Evolutionary conservation across 2,329 filamentous ascomycete species (phyloP), one percentile per base, ranked within the genome.

Genomic region (Zymoseptoria passerinii): DNA sequence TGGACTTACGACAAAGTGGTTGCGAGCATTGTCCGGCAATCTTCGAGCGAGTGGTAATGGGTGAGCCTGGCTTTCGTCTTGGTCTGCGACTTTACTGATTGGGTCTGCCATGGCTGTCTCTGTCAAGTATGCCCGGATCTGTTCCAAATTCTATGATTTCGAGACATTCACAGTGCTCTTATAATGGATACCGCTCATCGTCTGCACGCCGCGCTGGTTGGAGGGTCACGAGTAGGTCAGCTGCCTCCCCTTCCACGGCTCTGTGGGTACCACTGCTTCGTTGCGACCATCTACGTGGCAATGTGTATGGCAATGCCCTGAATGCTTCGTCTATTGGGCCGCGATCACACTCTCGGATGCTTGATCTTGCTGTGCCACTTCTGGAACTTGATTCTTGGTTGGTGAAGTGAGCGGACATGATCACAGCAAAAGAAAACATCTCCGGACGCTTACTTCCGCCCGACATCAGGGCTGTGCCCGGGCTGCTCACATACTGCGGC

Each of bases 1-100:
- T 35, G 35, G 35, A 23, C 23, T 52, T 9, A 28, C 69, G 13
- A 71, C 63, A 58, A 70, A 66, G 54, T 71, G 68, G 50, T 68
- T 68, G 53, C 68, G 66, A 29, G 68, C 53, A 20, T 57, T 58
- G 50, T 69, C 65, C 2, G 68, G 68, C 5, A 52, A 23, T 9
- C 50, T 16, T n/a, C 50, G 50, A 28, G 50, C 50, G 23, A 52
- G 50, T 28, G 50, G 50, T 4, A 44, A 16, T 44, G 35, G 35
- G 10, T 44, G 35, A 44, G 35, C 35, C n/a, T 44, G 35, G 35
- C 35, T 44, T 16, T 44, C 35, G 35, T 16, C 35, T 44, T 44
- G 35, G 13, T 44, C 35, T 13, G 3, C 35, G 35, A 44, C 35
- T 44, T 44, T 44, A 44, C 35, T 44, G 35, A 44, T 44, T 44